A percentile compares a stretch with the other conserved stretches of the same genome.
These are phyloP conservation scores for Sedum album DNA, from an alignment of 164 flowering plant genomes.

Conservation along the genomic window DNA sequence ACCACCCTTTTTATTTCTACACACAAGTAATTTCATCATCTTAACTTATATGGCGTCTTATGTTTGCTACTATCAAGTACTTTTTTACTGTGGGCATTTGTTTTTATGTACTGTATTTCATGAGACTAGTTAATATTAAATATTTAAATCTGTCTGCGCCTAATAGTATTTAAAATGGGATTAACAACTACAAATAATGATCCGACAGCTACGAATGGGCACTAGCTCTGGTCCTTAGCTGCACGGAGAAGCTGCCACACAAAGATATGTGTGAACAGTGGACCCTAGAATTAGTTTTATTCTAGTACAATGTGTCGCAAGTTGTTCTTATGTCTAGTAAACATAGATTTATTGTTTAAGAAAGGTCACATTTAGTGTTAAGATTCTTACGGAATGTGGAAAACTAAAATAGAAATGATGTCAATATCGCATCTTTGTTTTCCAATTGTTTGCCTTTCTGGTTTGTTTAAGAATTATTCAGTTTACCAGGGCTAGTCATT, in stretches of 20 bases:
- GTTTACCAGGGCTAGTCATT: neutral
- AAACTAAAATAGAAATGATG: neutral
- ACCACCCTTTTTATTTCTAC: conserved; percentile 3
- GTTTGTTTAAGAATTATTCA: neutral
- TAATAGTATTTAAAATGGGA: conserved; percentile 1
- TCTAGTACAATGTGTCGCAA: neutral
- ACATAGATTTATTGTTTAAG: neutral
- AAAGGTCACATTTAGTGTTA: neutral
- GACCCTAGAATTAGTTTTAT: neutral
- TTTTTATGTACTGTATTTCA: neutral
- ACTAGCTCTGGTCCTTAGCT: neutral
- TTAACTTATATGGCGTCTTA: no score
- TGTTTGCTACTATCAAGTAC: neutral
- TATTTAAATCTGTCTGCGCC: neutral
- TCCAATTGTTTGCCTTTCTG: neutral
- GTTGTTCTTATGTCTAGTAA: neutral
- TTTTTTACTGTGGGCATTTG: neutral
- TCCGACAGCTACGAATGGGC: conserved; percentile 6
- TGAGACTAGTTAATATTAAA: neutral
- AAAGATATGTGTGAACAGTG: neutral
- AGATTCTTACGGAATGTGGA: neutral
- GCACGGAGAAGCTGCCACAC: conserved; percentile 6
- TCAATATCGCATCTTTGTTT: neutral
- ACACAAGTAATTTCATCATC: neutral
- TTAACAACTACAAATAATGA: conserved; percentile 3